These are phyloP conservation scores for Globisporangium perplexum DNA, from an alignment of 352 stramenopile species.

Conservation along the genomic window DNA sequence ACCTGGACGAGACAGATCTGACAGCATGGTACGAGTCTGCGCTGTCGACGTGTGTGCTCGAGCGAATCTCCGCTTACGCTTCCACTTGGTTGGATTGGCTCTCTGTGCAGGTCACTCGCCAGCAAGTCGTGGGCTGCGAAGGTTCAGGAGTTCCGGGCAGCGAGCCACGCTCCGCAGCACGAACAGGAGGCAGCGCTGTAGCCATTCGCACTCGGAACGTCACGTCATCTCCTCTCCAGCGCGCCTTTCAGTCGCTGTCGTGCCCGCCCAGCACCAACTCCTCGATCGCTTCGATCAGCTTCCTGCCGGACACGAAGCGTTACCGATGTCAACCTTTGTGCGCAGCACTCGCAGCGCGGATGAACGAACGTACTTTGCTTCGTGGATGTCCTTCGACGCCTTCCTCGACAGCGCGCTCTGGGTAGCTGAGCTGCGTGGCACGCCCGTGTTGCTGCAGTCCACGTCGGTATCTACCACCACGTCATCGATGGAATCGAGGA, in stretches of 20 bases:
- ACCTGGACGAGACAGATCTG: constrained; percentile 23
- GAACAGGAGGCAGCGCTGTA: constrained; percentile 7
- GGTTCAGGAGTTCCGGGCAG: constrained; percentile 18
- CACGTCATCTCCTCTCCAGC: not conserved
- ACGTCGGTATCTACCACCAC: not conserved
- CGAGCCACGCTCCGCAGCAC: not conserved
- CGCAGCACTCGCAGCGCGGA: not conserved
- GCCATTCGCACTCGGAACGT: not conserved
- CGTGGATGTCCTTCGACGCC: constrained; percentile 28
- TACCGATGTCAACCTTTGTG: too few species aligned
- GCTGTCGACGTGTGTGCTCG: not conserved
- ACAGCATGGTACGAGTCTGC: constrained; percentile 24
- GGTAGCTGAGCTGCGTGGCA: not conserved
- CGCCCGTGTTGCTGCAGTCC: not conserved
- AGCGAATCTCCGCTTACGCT: not conserved
- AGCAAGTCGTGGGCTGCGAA: constrained; percentile 37
- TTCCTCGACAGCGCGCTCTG: constrained; percentile 26
- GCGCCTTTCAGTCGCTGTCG: not conserved
- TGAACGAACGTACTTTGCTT: constrained; percentile 29
- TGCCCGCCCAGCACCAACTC: constrained; percentile 19
- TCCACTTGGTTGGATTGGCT: not conserved
- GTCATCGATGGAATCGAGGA: constrained; percentile 1
- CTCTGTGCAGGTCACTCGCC: constrained; percentile 28
- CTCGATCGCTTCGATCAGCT: constrained; percentile 36
- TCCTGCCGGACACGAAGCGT: constrained; percentile 11